Evolutionary conservation across 2,329 filamentous ascomycete genomes (phyloP).

Genomic region (Beauveria caledonica): DNA sequence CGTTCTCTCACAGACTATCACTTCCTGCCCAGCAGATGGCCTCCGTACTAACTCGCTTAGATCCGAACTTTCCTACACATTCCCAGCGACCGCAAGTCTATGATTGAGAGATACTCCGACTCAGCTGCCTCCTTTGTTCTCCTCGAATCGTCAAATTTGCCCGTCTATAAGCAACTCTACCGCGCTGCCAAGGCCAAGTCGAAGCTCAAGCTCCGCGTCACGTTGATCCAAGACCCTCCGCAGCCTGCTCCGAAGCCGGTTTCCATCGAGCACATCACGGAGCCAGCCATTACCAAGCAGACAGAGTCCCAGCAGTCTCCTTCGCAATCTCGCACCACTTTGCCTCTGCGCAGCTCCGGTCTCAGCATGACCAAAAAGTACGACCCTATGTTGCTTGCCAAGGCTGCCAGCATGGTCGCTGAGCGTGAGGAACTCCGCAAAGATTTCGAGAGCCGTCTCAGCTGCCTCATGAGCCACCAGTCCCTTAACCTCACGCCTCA

Average conservation of each 20-base stretch:
- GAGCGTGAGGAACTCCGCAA: slow-evolving; percentile 17
- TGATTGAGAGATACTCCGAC: slow-evolving; percentile 92
- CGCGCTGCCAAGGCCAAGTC: slow-evolving; percentile 96
- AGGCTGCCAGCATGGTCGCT: slow-evolving; percentile 20
- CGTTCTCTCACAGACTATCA: too few species aligned
- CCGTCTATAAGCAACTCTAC: slow-evolving; percentile 94
- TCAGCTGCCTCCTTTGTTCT: slow-evolving; percentile 74
- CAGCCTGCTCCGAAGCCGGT: slow-evolving; percentile 32
- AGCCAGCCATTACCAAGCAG: slow-evolving; percentile 18
- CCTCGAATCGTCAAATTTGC: slow-evolving; percentile 66
- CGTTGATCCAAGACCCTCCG: slow-evolving; percentile 30
- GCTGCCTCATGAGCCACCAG: slow-evolving; percentile 18
- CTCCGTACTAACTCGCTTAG: slow-evolving; percentile 17
- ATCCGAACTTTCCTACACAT: slow-evolving; percentile 30
- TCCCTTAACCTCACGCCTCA: not conserved
- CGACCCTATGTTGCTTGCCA: slow-evolving; percentile 19
- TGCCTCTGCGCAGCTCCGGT: slow-evolving; percentile 18
- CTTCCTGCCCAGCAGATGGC: not conserved
- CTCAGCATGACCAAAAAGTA: slow-evolving; percentile 20
- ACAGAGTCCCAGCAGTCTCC: slow-evolving; percentile 16
- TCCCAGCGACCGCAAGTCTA: slow-evolving; percentile 30
- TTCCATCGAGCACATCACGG: slow-evolving; percentile 43
- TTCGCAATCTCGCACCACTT: slow-evolving; percentile 15
- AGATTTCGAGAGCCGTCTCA: slow-evolving; percentile 22
- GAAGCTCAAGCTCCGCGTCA: slow-evolving; percentile 84